Base-by-base conservation (phyloP, 2,329 filamentous ascomycete species). In the Colletotrichum plurivorum region DNA sequence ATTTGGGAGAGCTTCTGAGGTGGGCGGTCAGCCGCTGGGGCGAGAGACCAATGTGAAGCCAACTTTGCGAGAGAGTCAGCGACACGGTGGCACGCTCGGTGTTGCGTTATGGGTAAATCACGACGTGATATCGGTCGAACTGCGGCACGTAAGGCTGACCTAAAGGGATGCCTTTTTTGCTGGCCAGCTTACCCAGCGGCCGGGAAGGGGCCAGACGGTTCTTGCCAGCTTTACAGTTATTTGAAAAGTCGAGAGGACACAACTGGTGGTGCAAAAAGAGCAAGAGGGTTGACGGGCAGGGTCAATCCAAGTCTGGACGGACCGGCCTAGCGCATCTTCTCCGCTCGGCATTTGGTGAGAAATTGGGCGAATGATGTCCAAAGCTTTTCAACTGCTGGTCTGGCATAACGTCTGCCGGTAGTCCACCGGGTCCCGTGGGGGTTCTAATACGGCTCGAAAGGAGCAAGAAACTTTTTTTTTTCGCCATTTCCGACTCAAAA, bases 401-500 rank as follows among this genome's bases (percentile, higher is more conserved):
- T 31, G 27, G 31, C 10, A 25, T 49, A 22, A n/a, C 18, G 49
- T 53, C 56, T 31, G 55, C 16, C 20, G 25, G 64, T 46, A 54
- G 58, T 43, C 54, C 36, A 43, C 48, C 16, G 48, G 20, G 36
- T 45, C 18, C 18, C 59, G 46, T 45, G 45, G 52, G 52, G 59
- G 25, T 43, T 53, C 25, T 49, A 9, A 9, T 52, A 39, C 15
- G 25, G 61, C 46, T 20, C 16, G 36, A 41, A 25, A 13, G 41
- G 20, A 18, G n/a, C 31, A n/a, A n/a, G 25, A 48, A 56, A 49
- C 43, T 48, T 53, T 27, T 64, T 48, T 53, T 27, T 64, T 25
- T 64, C 60, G 60, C 52, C 57, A 67, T 63, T 67, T 67, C 64
- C 64, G 57, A 63, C 45, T 15, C 25, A 48, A 22, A 18, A 43